Evolutionary conservation across 306 rosid genomes (phyloP), one percentile per base, ranked within the genome.

Genomic region (Malus sylvestris): DNA sequence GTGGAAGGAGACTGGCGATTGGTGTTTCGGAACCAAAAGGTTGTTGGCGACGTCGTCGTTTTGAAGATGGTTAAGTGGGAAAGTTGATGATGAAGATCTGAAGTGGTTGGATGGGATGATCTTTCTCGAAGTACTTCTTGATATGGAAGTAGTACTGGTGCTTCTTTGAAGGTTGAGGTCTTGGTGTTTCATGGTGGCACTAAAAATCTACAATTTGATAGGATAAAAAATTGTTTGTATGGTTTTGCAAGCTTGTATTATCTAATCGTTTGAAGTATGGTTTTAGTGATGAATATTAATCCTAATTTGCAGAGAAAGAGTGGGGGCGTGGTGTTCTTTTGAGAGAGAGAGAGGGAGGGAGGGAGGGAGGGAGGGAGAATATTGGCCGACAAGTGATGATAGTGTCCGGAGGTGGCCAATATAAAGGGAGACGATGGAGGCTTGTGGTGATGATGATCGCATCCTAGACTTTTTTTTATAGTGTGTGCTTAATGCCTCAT

Each of bases 351-450:
- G 22, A 1, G 29, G 64, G 22, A 45, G 68, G 55, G 22, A 46
- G 35, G 6, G 72, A 46, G 22, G 27, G 72, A 46, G 72, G 55
- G 66, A 19, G 25, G 83, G 79, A 80, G 85, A 70, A 5, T 49
- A 49, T 49, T 49, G 80, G 82, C 84, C 88, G 95, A 90, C 98
- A 91, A 76, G 82, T 87, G 92, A 93, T 91, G 73, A 89, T 90
- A 57, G 85, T 89, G 96, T 87, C 85, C 76, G 89, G 77, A 71
- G 81, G 63, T 67, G 80, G 82, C 55, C 81, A 83, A 86, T 88
- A 87, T 89, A 93, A 89, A 93, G 97, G 87, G 82, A 13, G 84
- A 49, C 73, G 53, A 80, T 86, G 97, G 87, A 89, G 86, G 91
- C 73, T 87, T 87, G 88, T 84, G 89, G 78, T 79, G 75, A 67